Percentiles rank a stretch among this genome's conserved stretches.
Conservation (phyloP, 768 basidiomycete genomes). For the Rhodotorula graminis region DNA sequence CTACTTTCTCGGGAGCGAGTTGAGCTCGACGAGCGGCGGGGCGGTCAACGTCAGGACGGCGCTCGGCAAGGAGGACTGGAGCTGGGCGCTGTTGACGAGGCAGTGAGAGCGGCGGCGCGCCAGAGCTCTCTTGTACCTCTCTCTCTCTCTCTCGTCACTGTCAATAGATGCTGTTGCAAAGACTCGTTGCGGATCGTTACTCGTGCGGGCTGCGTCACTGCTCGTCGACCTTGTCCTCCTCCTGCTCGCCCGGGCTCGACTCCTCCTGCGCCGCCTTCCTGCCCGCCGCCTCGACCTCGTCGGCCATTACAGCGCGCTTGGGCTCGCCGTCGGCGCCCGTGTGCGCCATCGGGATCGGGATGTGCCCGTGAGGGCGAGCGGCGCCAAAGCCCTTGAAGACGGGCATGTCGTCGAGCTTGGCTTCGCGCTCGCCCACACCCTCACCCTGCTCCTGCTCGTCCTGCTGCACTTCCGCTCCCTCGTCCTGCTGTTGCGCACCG, state of each 20-base stretch:
- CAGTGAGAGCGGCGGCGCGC: not conserved
- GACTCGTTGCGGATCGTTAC: not conserved
- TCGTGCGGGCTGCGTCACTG: not conserved
- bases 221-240: not conserved
- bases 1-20: slow-evolving; percentile 8
- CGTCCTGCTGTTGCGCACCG: no score
- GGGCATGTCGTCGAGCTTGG: not conserved
- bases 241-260: not conserved
- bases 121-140: not conserved
- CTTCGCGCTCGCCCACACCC: not conserved
- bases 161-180: not conserved
- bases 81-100: not conserved
- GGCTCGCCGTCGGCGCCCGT: not conserved
- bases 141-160: no score
- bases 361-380: slow-evolving; percentile 6
- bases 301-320: not conserved
- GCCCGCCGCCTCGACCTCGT: not conserved
- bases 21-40: slow-evolving; percentile 17
- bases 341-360: slow-evolving; percentile 18
- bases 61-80: slow-evolving; percentile 1
- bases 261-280: not conserved
- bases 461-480: not conserved
- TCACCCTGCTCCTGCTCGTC: not conserved
- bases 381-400: slow-evolving; percentile 17
- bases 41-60: slow-evolving; percentile 1